Base-by-base conservation (phyloP, 73 alveolate species). In the Paramecium sonneborni region DNA sequence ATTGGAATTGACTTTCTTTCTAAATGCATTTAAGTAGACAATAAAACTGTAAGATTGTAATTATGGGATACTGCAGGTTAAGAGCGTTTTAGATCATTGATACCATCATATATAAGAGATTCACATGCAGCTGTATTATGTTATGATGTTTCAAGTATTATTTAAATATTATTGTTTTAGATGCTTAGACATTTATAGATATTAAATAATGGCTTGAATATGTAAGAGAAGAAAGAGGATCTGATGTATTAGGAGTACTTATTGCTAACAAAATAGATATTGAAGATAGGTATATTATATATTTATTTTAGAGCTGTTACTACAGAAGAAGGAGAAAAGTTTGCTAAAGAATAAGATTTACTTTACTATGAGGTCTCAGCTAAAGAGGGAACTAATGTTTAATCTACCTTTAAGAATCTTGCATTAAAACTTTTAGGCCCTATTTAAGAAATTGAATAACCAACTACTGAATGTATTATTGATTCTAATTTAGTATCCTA, bases 1-100 rank as follows among this genome's bases (percentile, higher is more conserved):
- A 96, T 98, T 67, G 99, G 99, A 15, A 98, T 97, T 0, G 99
- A 98, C 92, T 98, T 98, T 92, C 92, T 98, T 93, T 95, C 99
- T 3, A 96, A 98, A 93, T 95, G 98, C 46, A 91, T 97, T 82
- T 91, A 94, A 85, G 96, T 95, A 38, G 98, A 96, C 76, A 97
- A 95, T 34, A 93, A 96, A 79, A 92, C 95, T 67, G 97, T 98
- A 35, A 95, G 97, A 85, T 93, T 98, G 35, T 88, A 93, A 76
- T 92, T 98, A 52, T 95, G 99, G 95, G 95, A 85, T 55, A 62
- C 95, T 30, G 96, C 96, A 52, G 98, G 98, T 14, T 89, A 95
- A 85, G 98, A 95, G 57, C 82, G 98, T 23, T 95, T 95, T 89
- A 86, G 96, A 58, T 57, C 95, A 32, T 87, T 95, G 26, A 95